Evolutionary conservation across 352 stramenopile species (phyloP), one percentile per base, ranked within the genome.

Genomic region (Phytophthora foliorum): DNA sequence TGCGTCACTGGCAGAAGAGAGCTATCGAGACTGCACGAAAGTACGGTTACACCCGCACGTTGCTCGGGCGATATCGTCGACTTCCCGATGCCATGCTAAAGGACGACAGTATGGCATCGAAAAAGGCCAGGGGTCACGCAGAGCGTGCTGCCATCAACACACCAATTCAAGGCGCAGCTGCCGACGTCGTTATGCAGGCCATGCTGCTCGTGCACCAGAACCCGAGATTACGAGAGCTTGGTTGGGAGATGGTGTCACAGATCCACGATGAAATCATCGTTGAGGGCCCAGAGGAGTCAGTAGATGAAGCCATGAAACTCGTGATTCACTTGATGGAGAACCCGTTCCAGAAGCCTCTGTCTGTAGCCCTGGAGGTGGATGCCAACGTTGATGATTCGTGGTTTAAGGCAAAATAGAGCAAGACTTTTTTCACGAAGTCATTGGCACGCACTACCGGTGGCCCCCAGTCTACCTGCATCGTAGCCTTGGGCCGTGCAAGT

Each of bases 251-350:
- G 78, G 81, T 99, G 19, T 97, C 99, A 60, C 98, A 99, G 77
- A 98, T 99, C 63, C 98, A 99, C 73, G 97, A 99, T 72, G 98
- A 99, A 81, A 98, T 99, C 34, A 99, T 99, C 63, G 81, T 99
- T 21, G 98, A 99, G 81, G 98, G 98, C 1, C 98, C 98, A 0
- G 94, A 99, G 65, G 97, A 99, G 68, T 97, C 87, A 3, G 93
- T 93, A 7, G 86, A 98, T 53, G 97, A 99, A 71, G 92, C 92
- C 41, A 81, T 95, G 66, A 64, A 80, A 58, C 60, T 94, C 21
- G 76, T 97, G 14, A 79, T 98, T 8, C 62, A 98, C 46, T 93
- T 97, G 54, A 99, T 99, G 98, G 92, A 99, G 80, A 80, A 99
- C 55, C 98, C 98, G 31, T 99, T 99, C 75, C 87, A 98, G 57